Percentiles rank a stretch among this genome's conserved stretches.
phyloP scores from a whole-genome alignment of 2,329 filamentous ascomycete species.

The Xylariaceae sp. region DNA sequence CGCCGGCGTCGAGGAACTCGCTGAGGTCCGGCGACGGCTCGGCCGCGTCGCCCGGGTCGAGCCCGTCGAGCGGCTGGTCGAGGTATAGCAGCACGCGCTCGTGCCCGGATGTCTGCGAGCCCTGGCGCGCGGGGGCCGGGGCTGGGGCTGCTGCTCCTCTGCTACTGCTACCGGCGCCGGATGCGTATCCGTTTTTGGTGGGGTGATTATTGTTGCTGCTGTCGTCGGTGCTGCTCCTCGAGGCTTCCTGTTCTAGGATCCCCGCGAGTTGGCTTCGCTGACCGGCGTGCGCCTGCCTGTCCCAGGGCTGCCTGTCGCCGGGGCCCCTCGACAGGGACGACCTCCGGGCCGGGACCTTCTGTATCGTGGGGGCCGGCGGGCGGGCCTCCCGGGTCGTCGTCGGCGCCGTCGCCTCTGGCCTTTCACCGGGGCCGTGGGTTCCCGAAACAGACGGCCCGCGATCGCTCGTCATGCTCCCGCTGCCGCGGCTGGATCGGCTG shows the following conservation, averaged over 20 bases:
- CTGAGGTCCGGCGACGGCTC: conserved; percentile 27
- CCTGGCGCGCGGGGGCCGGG: background rate
- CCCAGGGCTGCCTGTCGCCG: background rate
- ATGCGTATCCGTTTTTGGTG: background rate
- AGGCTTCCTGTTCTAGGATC: background rate
- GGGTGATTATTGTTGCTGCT: background rate
- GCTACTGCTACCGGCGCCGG: background rate
- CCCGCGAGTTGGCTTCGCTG: background rate
- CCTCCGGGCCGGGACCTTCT: background rate
- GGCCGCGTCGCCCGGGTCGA: conserved; percentile 17
- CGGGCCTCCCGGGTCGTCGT: background rate
- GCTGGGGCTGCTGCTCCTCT: background rate
- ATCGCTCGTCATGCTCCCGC: conserved; percentile 5
- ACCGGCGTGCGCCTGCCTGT: background rate
- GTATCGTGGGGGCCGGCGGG: conserved; percentile 4
- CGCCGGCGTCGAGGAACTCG: conserved; percentile 13
- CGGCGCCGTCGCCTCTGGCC: conserved; percentile 1
- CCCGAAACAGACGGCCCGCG: conserved; percentile 3
- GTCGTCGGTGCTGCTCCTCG: background rate
- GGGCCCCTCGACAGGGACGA: background rate
- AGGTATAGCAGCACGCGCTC: conserved; percentile 26
- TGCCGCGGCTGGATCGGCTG: conserved; percentile 8
- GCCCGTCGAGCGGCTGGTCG: conserved; percentile 20
- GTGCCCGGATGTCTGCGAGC: conserved; percentile 7
- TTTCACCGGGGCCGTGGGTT: background rate